These are phyloP conservation scores for Microbotryum intermedium DNA, from an alignment of 1,284 basidiomycete species.

Conservation along the genomic window DNA sequence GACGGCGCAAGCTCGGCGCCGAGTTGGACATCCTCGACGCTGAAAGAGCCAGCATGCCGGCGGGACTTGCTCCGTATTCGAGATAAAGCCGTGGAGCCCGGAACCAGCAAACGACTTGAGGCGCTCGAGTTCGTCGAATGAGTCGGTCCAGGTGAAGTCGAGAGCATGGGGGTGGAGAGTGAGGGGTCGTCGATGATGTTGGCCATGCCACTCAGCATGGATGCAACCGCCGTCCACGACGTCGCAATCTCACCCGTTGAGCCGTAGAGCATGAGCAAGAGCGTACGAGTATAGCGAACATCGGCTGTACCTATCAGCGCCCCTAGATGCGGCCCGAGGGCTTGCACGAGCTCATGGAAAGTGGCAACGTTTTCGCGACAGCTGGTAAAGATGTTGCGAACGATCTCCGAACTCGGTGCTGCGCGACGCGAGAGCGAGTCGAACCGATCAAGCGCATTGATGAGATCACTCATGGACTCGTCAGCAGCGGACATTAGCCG, in stretches of 20 bases:
- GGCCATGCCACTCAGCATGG: constrained; percentile 58
- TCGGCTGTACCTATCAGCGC: constrained; percentile 61
- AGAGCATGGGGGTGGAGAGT: constrained; percentile 14
- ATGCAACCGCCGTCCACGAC: constrained; percentile 73
- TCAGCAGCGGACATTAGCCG: constrained; percentile 80
- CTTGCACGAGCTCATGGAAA: constrained; percentile 64
- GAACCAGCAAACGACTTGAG: constrained; percentile 10
- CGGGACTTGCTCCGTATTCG: constrained; percentile 47
- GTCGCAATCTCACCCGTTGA: constrained; percentile 78
- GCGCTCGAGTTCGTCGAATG: constrained; percentile 31
- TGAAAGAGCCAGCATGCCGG: constrained; percentile 88
- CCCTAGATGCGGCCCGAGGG: constrained; percentile 25
- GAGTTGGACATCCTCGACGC: constrained; percentile 78
- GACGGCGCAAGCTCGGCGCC: constrained; percentile 62
- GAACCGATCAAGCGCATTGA: constrained; percentile 83
- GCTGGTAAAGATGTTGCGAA: constrained; percentile 69
- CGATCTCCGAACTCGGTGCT: constrained; percentile 60
- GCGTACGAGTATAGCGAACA: constrained; percentile 75
- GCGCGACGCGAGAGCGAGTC: constrained; percentile 68
- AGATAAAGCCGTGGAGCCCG: constrained; percentile 14
- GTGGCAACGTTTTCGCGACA: constrained; percentile 77
- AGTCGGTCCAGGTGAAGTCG: constrained; percentile 28
- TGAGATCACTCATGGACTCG: constrained; percentile 70
- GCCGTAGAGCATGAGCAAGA: constrained; percentile 81
- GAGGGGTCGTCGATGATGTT: constrained; percentile 6